Evolutionary conservation across 306 rosid species (phyloP), one percentile per base, ranked within the genome.

Genomic region (Corylus americana): DNA sequence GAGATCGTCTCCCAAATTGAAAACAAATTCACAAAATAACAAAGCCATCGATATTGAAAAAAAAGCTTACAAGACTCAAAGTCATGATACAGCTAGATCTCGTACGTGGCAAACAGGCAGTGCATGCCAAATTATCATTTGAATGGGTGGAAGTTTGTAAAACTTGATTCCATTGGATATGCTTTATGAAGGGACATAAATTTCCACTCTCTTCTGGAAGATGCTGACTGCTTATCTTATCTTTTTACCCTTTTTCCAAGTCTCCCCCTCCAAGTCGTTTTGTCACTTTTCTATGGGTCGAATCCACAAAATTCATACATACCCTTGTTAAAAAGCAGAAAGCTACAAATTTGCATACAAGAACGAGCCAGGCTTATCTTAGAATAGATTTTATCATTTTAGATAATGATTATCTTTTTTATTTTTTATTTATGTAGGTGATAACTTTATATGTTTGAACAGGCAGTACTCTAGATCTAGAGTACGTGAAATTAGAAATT

Each of bases 61-160:
- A 4, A 25, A 48, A 14, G 11, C 47, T 17, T 4, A 55, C 20
- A 5, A 59, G 25, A 16, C 11, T 20, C 8, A 11, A 1, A 35
- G 54, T 16, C 11, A 6, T 48, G 8, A 42, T 27, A 51, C 58
- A 48, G 42, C 51, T 45, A 57, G 58, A 76, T 20, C 31, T 22
- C 63, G 35, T 70, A 61, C 80, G 80, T 59, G 70, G 67, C 66
- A 55, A 76, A 49, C 11, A 73, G 42, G 70, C 74, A 61, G 18
- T 22, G 25, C 25, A 22, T 22, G 77, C 42, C n/a, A 20, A 58
- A 58, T 42, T 51, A n/a, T 80, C 59, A 11, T 37, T 22, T 5
- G 49, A 6, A 6, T 4, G 66, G 31, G 20, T 62, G 68, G 58
- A 53, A 18, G 9, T 25, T 39, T 61, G 20, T 39, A 3, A 18